Base-by-base conservation (phyloP, 1,284 basidiomycete genomes). In the Malassezia dermatis region DNA sequence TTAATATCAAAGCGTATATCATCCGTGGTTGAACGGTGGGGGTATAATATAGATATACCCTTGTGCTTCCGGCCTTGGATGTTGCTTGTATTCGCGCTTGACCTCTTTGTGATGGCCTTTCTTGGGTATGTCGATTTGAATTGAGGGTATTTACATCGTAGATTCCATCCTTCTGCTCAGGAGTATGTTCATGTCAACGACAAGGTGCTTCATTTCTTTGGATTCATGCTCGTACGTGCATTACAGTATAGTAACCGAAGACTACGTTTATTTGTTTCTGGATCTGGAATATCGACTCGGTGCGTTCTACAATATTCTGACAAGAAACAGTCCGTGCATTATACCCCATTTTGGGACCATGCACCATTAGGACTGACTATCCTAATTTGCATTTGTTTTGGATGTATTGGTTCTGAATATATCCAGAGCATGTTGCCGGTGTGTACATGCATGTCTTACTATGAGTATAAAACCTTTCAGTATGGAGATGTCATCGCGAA, bases 231-330 rank as follows among this genome's bases (percentile, higher is more conserved):
- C 27, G 62, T 61, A 48, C 26, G 58, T 59, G 15, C n/a, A 19
- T 10, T 26, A 8, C 24, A 26, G 2, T 24, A 24, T 23, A 21
- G 15, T 17, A 21, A 40, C 41, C 3, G 15, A 11, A 59, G 58
- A 86, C 88, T 0, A 89, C 88, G 0, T 82, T 77, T 5, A 80
- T 88, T 6, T 89, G 89, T 75, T 91, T 88, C 75, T 86, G 86
- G 67, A 87, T 89, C 45, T 82, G 86, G 56, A 86, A 88, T 63
- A 83, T 89, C 11, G 87, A 90, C 61, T 86, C 90, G 83, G 86
- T 51, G 11, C 50, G 86, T 58, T 77, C 13, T 21, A 23, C 27
- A 19, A 35, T 23, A 40, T 8, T 13, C 52, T 52, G 12, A 34
- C 44, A 7, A 10, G 21, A 43, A 27, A 12, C 39, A 62, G 57